phyloP scores from a whole-genome alignment of 495 filamentous ascomycete genomes.

The Parathielavia hyrcaniae region DNA sequence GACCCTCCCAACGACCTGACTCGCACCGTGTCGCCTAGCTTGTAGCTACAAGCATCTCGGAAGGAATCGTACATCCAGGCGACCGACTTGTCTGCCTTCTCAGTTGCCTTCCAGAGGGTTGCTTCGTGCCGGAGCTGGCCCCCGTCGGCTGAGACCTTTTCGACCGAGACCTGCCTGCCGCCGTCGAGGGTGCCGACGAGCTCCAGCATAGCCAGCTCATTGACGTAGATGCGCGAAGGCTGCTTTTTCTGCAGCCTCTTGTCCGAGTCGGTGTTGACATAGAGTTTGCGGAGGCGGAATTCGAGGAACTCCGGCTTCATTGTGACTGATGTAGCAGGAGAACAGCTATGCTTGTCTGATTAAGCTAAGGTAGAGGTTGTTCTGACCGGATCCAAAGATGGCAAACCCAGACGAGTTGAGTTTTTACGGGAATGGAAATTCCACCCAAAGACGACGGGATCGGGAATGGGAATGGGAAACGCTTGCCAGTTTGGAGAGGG shows the following conservation, averaged over 20 bases:
- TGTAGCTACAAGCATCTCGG: conserved; percentile 58
- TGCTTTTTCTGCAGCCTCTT: conserved; percentile 43
- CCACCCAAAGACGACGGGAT: too few species aligned
- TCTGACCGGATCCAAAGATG: too few species aligned
- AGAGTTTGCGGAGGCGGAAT: conserved; percentile 44
- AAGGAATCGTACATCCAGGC: conserved; percentile 61
- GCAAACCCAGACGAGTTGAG: too few species aligned
- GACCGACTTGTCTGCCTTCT: conserved; percentile 57
- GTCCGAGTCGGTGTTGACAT: conserved; percentile 33
- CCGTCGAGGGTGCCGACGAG: conserved; percentile 49
- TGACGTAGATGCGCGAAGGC: conserved; percentile 54
- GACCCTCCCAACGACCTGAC: conserved; percentile 39
- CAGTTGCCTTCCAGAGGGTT: conserved; percentile 58
- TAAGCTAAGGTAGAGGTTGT: too few species aligned
- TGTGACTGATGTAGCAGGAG: conserved; percentile 9
- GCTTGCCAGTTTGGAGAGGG: too few species aligned
- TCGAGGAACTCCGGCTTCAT: conserved; percentile 35
- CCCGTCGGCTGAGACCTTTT: conserved; percentile 31
- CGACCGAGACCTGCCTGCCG: conserved; percentile 53
- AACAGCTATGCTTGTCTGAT: not conserved
- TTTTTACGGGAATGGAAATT: too few species aligned
- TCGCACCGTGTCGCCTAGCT: conserved; percentile 54
- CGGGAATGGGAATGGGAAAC: too few species aligned
- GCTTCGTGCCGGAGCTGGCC: conserved; percentile 43
- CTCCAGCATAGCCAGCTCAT: conserved; percentile 54